These are phyloP conservation scores for Entomortierella chlamydospora DNA, from an alignment of 192 early-diverging fungal species.

Conservation along the genomic window DNA sequence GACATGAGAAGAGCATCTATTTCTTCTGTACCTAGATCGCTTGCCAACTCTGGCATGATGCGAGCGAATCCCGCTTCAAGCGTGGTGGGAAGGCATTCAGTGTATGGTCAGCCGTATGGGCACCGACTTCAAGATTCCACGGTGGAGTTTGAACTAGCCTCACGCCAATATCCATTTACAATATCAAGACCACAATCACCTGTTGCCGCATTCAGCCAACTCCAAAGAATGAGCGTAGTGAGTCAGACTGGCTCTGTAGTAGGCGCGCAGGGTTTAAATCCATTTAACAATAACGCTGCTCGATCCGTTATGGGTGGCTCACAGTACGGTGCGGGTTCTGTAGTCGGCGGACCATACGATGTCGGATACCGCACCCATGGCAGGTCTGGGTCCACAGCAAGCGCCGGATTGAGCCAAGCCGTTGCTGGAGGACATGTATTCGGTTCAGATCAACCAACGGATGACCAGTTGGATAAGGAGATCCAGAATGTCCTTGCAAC, in stretches of 20 bases:
- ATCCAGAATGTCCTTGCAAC: constrained; percentile 85
- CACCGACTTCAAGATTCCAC: neutral
- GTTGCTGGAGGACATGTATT: neutral
- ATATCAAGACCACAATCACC: constrained; percentile 5
- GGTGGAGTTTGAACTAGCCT: neutral
- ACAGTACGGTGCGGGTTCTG: constrained; percentile 27
- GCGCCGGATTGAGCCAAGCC: constrained; percentile 5
- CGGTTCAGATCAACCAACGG: constrained; percentile 61
- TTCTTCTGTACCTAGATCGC: constrained; percentile 30
- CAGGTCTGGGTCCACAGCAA: constrained; percentile 23
- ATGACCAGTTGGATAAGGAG: constrained; percentile 75
- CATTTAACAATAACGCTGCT: constrained; percentile 1
- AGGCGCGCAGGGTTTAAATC: neutral
- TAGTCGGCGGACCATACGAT: constrained; percentile 19
- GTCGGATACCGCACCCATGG: constrained; percentile 22
- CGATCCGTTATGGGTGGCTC: constrained; percentile 23
- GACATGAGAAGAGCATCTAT: constrained; percentile 34
- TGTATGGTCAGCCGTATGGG: neutral
- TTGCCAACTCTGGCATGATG: constrained; percentile 8
- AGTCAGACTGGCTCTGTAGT: neutral
- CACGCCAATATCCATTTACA: neutral
- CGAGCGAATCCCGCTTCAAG: neutral
- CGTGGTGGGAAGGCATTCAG: constrained; percentile 5
- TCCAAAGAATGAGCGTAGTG: constrained; percentile 8
- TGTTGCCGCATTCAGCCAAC: constrained; percentile 3